These are phyloP conservation scores for Chlamydomonas schloesseri DNA, from an alignment of 139 green algal genomes.

Conservation along the genomic window DNA sequence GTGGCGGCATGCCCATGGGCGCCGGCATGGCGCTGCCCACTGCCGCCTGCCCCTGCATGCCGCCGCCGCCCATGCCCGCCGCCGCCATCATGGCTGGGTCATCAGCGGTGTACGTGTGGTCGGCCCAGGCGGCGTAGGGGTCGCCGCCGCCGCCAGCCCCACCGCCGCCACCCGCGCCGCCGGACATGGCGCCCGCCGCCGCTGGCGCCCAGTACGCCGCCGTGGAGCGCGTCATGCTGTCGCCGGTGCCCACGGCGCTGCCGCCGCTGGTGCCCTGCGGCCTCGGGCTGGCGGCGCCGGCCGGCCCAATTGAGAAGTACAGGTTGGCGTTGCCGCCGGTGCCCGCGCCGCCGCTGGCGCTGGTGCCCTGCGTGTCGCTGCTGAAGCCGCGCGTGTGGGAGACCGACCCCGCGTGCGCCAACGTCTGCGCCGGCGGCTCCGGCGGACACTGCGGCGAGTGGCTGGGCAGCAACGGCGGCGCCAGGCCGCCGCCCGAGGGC, in stretches of 20 bases:
- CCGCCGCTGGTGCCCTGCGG: neutral
- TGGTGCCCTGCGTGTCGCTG: conserved; percentile 40
- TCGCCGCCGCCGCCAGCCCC: neutral
- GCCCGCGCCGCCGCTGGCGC: neutral
- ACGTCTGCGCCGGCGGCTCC: neutral
- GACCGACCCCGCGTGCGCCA: neutral
- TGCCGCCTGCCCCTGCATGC: neutral
- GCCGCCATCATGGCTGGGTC: neutral
- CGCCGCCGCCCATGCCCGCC: neutral
- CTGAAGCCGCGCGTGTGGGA: conserved; percentile 14
- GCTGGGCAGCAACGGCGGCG: too few relatives aligned
- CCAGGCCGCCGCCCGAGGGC: neutral
- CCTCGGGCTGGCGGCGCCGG: neutral
- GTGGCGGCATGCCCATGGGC: neutral
- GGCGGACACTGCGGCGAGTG: neutral
- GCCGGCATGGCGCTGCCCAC: neutral
- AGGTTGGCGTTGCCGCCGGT: neutral
- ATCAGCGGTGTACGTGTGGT: conserved; percentile 4
- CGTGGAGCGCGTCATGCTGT: too few relatives aligned
- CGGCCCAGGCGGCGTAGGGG: conserved; percentile 1
- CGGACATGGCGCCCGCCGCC: neutral
- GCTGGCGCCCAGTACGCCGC: neutral
- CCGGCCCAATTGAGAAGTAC: conserved; percentile 17
- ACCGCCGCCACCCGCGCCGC: neutral
- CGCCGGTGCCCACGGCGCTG: neutral